Percentiles rank a stretch among this genome's conserved stretches.
phyloP scores from a whole-genome alignment of 306 rosid genomes.

The Hippophae tibetana region DNA sequence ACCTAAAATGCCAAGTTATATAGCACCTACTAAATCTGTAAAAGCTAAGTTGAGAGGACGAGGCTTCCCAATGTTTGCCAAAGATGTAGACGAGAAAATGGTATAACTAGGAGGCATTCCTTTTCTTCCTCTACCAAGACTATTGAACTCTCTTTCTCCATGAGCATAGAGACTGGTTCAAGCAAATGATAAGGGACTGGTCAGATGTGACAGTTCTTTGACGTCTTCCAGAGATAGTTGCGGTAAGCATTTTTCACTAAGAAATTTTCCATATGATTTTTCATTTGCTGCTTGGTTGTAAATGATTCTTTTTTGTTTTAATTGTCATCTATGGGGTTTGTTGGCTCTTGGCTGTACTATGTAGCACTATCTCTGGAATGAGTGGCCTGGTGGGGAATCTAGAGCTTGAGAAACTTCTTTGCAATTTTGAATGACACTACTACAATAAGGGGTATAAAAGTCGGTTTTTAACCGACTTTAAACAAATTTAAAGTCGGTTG shows the following conservation, averaged over 20 bases:
- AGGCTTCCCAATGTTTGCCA: slow-evolving; percentile 24
- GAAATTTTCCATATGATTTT: too few relatives aligned
- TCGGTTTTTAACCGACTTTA: too few relatives aligned
- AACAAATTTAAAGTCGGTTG: too few relatives aligned
- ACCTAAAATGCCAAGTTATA: slow-evolving; percentile 29
- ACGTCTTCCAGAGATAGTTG: slow-evolving; percentile 26
- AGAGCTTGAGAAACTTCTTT: too few relatives aligned
- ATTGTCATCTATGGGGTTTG: too few relatives aligned
- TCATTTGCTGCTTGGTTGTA: too few relatives aligned
- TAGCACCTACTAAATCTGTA: slow-evolving; percentile 31
- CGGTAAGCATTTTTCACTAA: slow-evolving; percentile 13
- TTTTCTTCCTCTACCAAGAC: slow-evolving; percentile 28
- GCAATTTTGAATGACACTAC: too few relatives aligned
- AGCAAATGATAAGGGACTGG: slow-evolving; percentile 16
- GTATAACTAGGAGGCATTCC: slow-evolving; percentile 25
- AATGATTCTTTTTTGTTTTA: too few relatives aligned
- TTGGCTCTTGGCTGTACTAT: too few relatives aligned
- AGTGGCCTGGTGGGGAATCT: too few relatives aligned
- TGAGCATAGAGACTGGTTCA: slow-evolving; percentile 19
- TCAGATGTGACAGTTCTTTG: slow-evolving; percentile 27
- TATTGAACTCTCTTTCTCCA: slow-evolving; percentile 21
- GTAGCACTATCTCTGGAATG: too few relatives aligned
- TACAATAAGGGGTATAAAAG: too few relatives aligned
- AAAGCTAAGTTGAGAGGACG: slow-evolving; percentile 31
- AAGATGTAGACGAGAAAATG: slow-evolving; percentile 22